These are phyloP conservation scores for Podaxis carcinomalis DNA, from an alignment of 768 basidiomycete genomes.

Conservation along the genomic window DNA sequence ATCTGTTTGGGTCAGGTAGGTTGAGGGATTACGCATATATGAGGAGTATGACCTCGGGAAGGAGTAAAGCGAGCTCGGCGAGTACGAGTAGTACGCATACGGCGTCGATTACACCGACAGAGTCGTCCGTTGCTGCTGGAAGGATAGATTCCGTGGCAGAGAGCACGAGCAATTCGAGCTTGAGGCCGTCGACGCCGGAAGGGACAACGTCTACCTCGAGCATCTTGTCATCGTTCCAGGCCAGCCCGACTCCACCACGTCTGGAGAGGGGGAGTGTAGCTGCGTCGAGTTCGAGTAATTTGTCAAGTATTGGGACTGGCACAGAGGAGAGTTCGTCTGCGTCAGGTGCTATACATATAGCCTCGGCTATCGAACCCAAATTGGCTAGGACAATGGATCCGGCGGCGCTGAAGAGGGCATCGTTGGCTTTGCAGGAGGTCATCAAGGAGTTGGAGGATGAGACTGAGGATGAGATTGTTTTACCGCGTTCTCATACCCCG, in stretches of 20 bases:
- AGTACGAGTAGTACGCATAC: constrained; percentile 34
- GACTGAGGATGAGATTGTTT: constrained; percentile 70
- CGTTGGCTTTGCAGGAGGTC: constrained; percentile 69
- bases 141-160: constrained; percentile 39
- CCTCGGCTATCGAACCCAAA: constrained; percentile 38
- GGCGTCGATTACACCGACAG: constrained; percentile 46
- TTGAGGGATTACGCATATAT: constrained; percentile 73
- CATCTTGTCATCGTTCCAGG: constrained; percentile 34
- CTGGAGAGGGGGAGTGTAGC: neutral
- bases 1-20: constrained; percentile 79
- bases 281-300: neutral
- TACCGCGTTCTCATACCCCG: constrained; percentile 57
- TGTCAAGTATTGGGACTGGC: neutral
- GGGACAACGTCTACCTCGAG: constrained; percentile 26
- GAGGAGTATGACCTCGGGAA: constrained; percentile 43
- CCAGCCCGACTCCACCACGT: constrained; percentile 32
- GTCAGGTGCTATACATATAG: constrained; percentile 7
- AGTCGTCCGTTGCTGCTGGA: constrained; percentile 32
- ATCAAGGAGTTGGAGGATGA: constrained; percentile 78
- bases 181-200: constrained; percentile 57
- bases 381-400: constrained; percentile 48
- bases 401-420: constrained; percentile 55
- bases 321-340: constrained; percentile 32
- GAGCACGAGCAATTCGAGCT: constrained; percentile 20
- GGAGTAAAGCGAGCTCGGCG: constrained; percentile 35